Percentiles rank a stretch among this genome's conserved stretches.
Conservation (phyloP, 306 rosid species). For the Sechiopsis laciniata region DNA sequence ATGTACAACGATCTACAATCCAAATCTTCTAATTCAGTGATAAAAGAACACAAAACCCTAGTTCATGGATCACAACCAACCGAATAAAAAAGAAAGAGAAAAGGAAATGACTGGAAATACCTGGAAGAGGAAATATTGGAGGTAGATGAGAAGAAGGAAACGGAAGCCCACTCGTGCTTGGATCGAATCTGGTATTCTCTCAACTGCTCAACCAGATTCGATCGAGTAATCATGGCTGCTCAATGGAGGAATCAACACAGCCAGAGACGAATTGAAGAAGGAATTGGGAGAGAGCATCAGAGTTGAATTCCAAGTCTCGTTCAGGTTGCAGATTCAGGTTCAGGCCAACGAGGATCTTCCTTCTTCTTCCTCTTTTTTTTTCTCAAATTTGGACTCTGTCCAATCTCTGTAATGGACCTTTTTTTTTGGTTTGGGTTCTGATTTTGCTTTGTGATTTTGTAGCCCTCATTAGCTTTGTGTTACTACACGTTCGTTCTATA, state of each 20-base stretch:
- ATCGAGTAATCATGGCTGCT: slow-evolving; percentile 80
- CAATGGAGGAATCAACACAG: slow-evolving; percentile 26
- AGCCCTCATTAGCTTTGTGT: too few relatives aligned
- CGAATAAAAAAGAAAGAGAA: neutral
- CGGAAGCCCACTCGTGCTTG: slow-evolving; percentile 93
- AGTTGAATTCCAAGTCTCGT: slow-evolving; percentile 3
- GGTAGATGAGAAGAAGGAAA: slow-evolving; percentile 94
- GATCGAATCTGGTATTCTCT: slow-evolving; percentile 99
- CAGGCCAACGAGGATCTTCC: too few relatives aligned
- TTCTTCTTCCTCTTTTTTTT: too few relatives aligned
- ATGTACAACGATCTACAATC: neutral
- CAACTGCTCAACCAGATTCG: slow-evolving; percentile 97
- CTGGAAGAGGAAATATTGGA: slow-evolving; percentile 66
- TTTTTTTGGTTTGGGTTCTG: too few relatives aligned
- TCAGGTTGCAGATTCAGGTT: neutral
- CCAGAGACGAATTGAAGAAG: slow-evolving; percentile 16
- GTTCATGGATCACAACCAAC: neutral
- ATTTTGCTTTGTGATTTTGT: too few relatives aligned
- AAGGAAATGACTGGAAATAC: slow-evolving; percentile 29
- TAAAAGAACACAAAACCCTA: neutral
- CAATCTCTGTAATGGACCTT: too few relatives aligned
- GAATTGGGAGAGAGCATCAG: slow-evolving; percentile 25
- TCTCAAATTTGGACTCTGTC: too few relatives aligned
- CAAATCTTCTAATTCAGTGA: neutral
- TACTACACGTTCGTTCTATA: too few relatives aligned